Conservation (phyloP, 2,329 filamentous ascomycete genomes). For the Thielaviopsis ethacetica region DNA sequence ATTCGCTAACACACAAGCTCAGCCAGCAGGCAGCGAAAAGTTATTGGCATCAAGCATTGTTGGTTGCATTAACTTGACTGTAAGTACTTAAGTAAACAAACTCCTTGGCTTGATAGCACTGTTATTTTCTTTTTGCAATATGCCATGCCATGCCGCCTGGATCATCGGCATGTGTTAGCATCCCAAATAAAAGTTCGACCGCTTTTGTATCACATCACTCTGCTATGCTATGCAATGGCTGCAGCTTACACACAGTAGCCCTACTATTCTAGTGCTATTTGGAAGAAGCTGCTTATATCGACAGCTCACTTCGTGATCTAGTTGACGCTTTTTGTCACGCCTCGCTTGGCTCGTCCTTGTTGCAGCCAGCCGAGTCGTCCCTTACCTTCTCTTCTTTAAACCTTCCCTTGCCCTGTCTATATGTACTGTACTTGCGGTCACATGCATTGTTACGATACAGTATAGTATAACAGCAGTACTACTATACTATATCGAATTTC, state of each 20-base stretch:
- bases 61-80: too few relatives aligned
- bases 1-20: neutral
- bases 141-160: too few relatives aligned
- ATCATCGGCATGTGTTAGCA: too few relatives aligned
- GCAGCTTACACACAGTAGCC: too few relatives aligned
- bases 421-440: neutral
- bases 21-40: neutral
- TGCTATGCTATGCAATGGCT: neutral
- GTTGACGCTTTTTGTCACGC: neutral
- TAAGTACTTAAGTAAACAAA: too few relatives aligned
- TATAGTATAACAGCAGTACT: too few relatives aligned
- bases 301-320: neutral
- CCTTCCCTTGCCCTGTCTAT: neutral
- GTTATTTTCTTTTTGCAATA: too few relatives aligned
- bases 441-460: neutral
- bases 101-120: too few relatives aligned
- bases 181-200: neutral
- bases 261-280: neutral
- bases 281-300: neutral
- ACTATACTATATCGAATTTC: neutral
- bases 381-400: neutral
- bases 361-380: neutral
- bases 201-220: neutral
- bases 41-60: neutral
- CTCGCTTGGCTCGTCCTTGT: neutral